A percentile compares a stretch with the other conserved stretches of the same genome.
These are phyloP conservation scores for Trametopsis cervina DNA, from an alignment of 768 basidiomycete genomes.

Conservation along the genomic window DNA sequence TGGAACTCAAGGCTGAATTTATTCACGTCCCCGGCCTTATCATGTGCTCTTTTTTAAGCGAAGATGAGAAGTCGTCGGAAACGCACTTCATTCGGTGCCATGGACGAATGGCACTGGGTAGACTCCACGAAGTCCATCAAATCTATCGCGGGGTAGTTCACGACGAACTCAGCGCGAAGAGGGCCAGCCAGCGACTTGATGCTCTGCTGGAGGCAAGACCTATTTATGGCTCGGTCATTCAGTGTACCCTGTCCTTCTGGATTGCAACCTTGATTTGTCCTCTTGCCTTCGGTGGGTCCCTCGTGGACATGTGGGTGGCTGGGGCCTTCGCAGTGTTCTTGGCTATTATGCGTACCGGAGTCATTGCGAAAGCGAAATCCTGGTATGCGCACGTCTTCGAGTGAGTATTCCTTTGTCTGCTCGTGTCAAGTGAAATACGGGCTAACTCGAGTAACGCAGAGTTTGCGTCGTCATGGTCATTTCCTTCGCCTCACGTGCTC, in stretches of 20 bases:
- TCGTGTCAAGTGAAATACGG: slow-evolving; percentile 9
- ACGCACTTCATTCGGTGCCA: slow-evolving; percentile 81
- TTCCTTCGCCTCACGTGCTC: slow-evolving; percentile 71
- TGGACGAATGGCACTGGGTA: slow-evolving; percentile 72
- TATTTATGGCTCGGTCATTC: slow-evolving; percentile 53
- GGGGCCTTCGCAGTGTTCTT: slow-evolving; percentile 63
- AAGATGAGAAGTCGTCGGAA: slow-evolving; percentile 76
- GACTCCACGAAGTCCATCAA: slow-evolving; percentile 75
- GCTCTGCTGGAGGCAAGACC: slow-evolving; percentile 56
- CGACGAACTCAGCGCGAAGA: slow-evolving; percentile 79
- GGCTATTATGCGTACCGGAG: slow-evolving; percentile 59
- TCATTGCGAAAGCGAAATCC: slow-evolving; percentile 55
- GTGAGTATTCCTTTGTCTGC: slow-evolving; percentile 36
- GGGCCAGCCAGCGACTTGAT: slow-evolving; percentile 57
- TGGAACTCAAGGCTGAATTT: slow-evolving; percentile 88
- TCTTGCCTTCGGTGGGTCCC: slow-evolving; percentile 77
- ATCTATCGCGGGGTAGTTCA: slow-evolving; percentile 85
- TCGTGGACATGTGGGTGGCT: slow-evolving; percentile 76
- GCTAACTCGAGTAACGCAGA: slow-evolving; percentile 30
- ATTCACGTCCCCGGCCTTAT: slow-evolving; percentile 74
- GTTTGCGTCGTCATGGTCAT: slow-evolving; percentile 76
- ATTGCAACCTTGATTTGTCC: slow-evolving; percentile 76
- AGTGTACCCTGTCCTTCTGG: slow-evolving; percentile 61
- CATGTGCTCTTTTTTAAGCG: slow-evolving; percentile 82
- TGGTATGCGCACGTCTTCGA: slow-evolving; percentile 89